Conservation (phyloP, 2,329 filamentous ascomycete genomes). For the Fusarium irregulare region DNA sequence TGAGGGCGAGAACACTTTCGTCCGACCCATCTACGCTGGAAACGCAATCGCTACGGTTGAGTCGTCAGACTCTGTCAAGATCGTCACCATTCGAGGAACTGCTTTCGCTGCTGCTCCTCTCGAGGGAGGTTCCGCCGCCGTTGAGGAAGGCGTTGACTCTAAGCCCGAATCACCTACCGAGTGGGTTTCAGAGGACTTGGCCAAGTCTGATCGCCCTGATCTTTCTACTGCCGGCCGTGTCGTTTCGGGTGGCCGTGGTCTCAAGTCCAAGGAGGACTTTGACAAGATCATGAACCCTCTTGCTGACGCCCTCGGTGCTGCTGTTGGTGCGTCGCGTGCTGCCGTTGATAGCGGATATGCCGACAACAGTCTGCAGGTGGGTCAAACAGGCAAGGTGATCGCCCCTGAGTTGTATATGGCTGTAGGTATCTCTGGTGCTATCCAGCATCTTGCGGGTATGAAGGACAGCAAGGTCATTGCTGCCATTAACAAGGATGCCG, state of each 20-base stretch:
- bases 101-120: constrained; percentile 82
- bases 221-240: constrained; percentile 89
- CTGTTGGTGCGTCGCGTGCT: constrained; percentile 92
- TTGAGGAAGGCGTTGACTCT: constrained; percentile 87
- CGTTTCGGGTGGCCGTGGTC: constrained; percentile 90
- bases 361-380: constrained; percentile 97
- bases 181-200: constrained; percentile 94
- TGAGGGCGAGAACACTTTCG: constrained; percentile 91
- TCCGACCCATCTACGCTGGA: constrained; percentile 96
- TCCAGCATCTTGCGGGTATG: constrained; percentile 98
- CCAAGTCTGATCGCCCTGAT: constrained; percentile 94
- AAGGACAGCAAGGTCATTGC: constrained; percentile 99
- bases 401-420: constrained; percentile 95
- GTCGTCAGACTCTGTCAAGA: constrained; percentile 84
- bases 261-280: constrained; percentile 99
- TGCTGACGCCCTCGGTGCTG: constrained; percentile 92
- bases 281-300: constrained; percentile 92
- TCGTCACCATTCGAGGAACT: constrained; percentile 93
- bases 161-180: constrained; percentile 79
- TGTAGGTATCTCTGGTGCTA: constrained; percentile 95
- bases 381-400: constrained; percentile 98
- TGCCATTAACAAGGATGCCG: constrained; percentile 96
- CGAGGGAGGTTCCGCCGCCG: constrained; percentile 77
- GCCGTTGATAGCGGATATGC: constrained; percentile 98
- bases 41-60: constrained; percentile 98